phyloP scores from a whole-genome alignment of 257 asterid species.

The Anisodus tanguticus region DNA sequence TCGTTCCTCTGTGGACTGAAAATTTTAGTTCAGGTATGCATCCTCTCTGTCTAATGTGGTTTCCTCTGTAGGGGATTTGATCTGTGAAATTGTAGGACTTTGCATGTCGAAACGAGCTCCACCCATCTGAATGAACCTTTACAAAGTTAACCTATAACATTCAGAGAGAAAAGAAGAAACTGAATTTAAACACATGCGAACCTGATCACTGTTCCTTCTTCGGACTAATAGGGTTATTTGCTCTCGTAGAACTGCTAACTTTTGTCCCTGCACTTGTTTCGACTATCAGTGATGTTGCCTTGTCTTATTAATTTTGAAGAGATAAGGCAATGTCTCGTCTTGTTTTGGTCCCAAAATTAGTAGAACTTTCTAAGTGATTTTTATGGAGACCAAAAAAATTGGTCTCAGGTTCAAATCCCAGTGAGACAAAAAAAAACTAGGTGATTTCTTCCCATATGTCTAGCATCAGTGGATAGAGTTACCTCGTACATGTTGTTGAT shows the following conservation, averaged over 20 bases:
- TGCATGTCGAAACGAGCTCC: neutral
- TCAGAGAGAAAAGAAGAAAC: neutral
- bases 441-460: too few species aligned
- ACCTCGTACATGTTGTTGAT: too few species aligned
- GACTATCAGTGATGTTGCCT: neutral
- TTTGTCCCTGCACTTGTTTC: neutral
- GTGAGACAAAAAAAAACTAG: too few species aligned
- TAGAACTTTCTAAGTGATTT: constrained; percentile 8
- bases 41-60: constrained; percentile 18
- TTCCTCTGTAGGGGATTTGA: neutral
- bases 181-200: neutral
- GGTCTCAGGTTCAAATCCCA: too few species aligned
- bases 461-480: too few species aligned
- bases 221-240: neutral
- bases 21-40: constrained; percentile 67
- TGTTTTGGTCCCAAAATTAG: constrained; percentile 23
- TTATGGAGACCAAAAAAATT: too few species aligned
- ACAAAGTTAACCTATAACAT: neutral
- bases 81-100: neutral
- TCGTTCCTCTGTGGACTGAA: constrained; percentile 72
- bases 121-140: neutral
- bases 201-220: neutral
- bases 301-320: neutral
- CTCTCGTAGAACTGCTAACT: neutral
- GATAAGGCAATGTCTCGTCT: neutral